These are phyloP conservation scores for Rhododendron ovatum DNA, from an alignment of 148 eudicot genomes.

Conservation along the genomic window DNA sequence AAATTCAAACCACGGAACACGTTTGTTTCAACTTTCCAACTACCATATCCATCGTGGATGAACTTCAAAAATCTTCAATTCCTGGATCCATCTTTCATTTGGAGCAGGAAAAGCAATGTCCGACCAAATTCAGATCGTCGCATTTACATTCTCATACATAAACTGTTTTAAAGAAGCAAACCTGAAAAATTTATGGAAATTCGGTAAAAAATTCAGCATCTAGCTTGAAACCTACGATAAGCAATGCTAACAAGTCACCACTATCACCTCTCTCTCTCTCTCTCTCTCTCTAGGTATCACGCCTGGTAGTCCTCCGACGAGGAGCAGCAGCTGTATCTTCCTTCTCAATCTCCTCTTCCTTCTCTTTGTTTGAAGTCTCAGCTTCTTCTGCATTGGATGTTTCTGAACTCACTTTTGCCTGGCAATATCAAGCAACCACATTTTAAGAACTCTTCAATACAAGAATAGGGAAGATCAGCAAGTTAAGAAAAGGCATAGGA, in stretches of 20 bases:
- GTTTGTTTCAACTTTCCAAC: neutral
- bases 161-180: neutral
- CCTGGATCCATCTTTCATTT: neutral
- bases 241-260: neutral
- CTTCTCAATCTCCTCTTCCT: constrained; percentile 49
- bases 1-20: neutral
- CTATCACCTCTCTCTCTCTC: neutral
- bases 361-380: constrained; percentile 40
- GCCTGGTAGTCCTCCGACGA: constrained; percentile 66
- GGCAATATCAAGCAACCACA: neutral
- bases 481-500: neutral
- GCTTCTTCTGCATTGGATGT: constrained; percentile 32
- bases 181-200: neutral
- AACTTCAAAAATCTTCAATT: neutral
- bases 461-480: neutral
- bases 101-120: neutral
- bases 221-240: constrained; percentile 13
- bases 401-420: constrained; percentile 36
- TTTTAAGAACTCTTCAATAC: neutral
- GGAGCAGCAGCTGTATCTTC: constrained; percentile 45
- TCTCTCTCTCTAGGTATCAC: constrained; percentile 38
- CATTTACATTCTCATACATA: constrained; percentile 24
- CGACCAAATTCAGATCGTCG: constrained; percentile 5
- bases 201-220: constrained; percentile 2
- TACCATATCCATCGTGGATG: too few species aligned